Base-by-base conservation (phyloP, 805 yeast species). In the Ogataea siamensis region DNA sequence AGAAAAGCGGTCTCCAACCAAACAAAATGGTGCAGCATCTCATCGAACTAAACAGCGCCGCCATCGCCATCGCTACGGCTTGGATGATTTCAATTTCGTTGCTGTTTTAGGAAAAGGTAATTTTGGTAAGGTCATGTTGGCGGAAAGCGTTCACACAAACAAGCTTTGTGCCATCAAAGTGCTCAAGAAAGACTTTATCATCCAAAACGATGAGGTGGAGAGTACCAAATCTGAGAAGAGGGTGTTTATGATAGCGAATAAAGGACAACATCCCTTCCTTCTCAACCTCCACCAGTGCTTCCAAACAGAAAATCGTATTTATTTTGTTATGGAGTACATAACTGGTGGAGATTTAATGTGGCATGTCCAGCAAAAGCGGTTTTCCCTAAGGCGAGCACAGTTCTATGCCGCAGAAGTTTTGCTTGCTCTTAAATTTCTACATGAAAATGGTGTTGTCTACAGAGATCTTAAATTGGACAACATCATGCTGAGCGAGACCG, bases 311-410 rank as follows among this genome's bases (percentile, higher is more conserved):
- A 93, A 94, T 58, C 78, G 99, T 58, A 85, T 93, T 28, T 93
- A 93, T 62, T 93, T 93, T 66, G 99, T 95, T 11, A 93, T 93
- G 99, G 98, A 93, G 62, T 93, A 88, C 58, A 83, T 93, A 35
- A 81, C 94, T 14, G 99, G 99, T 42, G 99, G 99, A 62, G 99
- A 93, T 67, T 74, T 93, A 56, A 93, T 93, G 99, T 89, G 96
- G 95, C 99, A 93, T 61, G 94, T 93, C 54, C 99, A 93, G 64
- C 87, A 87, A 55, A 84, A 85, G 43, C 75, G 91, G 54, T 84
- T 93, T 56, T 80, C 96, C 2, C 83, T 89, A 12, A 78, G 84
- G 49, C 75, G 97, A 51, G 99, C 99, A 7, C 94, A 93, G 63
- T 93, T 89, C 58, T 93, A 93, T 62, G 98, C 99, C 2, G 95